Percentiles rank a stretch among this genome's conserved stretches.
Conservation (phyloP, 2,329 filamentous ascomycete genomes). For the Scedosporium aurantiacum region DNA sequence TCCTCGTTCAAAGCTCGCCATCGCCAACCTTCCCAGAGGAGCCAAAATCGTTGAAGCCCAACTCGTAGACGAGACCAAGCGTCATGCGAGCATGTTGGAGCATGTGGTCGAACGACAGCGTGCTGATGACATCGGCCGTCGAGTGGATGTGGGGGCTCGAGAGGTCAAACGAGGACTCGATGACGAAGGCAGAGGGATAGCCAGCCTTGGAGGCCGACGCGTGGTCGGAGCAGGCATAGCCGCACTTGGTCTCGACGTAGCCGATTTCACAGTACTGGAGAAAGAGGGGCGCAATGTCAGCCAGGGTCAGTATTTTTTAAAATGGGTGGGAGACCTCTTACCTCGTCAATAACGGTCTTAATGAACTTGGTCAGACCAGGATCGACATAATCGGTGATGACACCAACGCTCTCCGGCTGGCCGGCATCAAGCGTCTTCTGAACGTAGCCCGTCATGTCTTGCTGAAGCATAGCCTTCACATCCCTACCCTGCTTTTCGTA, state of each 20-base stretch:
- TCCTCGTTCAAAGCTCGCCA: conserved; percentile 19
- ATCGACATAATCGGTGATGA: conserved; percentile 89
- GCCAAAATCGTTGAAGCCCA: conserved; percentile 55
- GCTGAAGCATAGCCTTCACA: conserved; percentile 93
- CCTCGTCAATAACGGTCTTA: conserved; percentile 70
- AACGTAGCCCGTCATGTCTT: conserved; percentile 93
- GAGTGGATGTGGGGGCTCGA: conserved; percentile 63
- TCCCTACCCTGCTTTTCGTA: conserved; percentile 65
- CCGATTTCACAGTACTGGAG: conserved; percentile 71
- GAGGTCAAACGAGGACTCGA: conserved; percentile 48
- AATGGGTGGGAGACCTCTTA: conserved; percentile 18
- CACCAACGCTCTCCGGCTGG: conserved; percentile 73
- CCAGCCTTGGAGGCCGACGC: conserved; percentile 55
- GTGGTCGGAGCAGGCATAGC: conserved; percentile 73
- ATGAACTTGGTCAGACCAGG: conserved; percentile 75
- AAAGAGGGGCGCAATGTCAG: background rate
- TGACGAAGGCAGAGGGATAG: conserved; percentile 54
- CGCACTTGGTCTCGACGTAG: conserved; percentile 78
- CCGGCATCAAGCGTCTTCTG: conserved; percentile 75
- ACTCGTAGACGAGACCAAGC: conserved; percentile 35
- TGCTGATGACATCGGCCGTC: conserved; percentile 59
- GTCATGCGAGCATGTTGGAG: conserved; percentile 48
- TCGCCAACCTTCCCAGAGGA: conserved; percentile 18
- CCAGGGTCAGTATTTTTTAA: background rate
- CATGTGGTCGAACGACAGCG: conserved; percentile 56